A percentile compares a stretch with the other conserved stretches of the same genome.
These are phyloP conservation scores for Cutaneotrichosporon sp. DNA, from an alignment of 1,284 basidiomycete species.

Conservation along the genomic window DNA sequence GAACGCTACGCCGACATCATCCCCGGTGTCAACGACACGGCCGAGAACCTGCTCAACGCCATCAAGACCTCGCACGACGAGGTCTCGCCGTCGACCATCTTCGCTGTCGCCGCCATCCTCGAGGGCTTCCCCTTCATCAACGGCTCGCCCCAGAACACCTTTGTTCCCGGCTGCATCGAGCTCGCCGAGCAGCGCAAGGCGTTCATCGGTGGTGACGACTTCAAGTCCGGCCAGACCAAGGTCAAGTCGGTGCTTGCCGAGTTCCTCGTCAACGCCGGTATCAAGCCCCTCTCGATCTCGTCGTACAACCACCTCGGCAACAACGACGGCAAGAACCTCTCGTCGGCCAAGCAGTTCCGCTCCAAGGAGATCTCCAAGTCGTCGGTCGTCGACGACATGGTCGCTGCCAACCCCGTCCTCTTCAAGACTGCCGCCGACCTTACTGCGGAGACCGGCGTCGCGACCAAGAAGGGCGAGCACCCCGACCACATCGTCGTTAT, in stretches of 20 bases:
- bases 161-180: slow-evolving; percentile 90
- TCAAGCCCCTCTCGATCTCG: slow-evolving; percentile 94
- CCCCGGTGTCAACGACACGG: slow-evolving; percentile 91
- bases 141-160: slow-evolving; percentile 98
- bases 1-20: slow-evolving; percentile 96
- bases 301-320: slow-evolving; percentile 99
- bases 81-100: slow-evolving; percentile 91
- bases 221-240: slow-evolving; percentile 92
- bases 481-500: slow-evolving; percentile 97
- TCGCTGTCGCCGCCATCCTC: slow-evolving; percentile 92
- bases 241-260: slow-evolving; percentile 94
- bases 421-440: slow-evolving; percentile 60
- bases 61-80: slow-evolving; percentile 84
- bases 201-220: slow-evolving; percentile 96
- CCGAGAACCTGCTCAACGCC: slow-evolving; percentile 75
- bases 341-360: slow-evolving; percentile 89
- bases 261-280: slow-evolving; percentile 97
- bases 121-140: slow-evolving; percentile 95
- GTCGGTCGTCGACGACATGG: slow-evolving; percentile 97
- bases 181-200: slow-evolving; percentile 84
- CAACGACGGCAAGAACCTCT: slow-evolving; percentile 93
- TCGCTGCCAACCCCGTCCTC: slow-evolving; percentile 79
- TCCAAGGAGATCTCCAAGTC: slow-evolving; percentile 98
- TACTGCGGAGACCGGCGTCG: slow-evolving; percentile 54
- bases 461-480: slow-evolving; percentile 59